phyloP scores from a whole-genome alignment of 2,329 filamentous ascomycete genomes.

The Mycosphaerelloides madeirae region DNA sequence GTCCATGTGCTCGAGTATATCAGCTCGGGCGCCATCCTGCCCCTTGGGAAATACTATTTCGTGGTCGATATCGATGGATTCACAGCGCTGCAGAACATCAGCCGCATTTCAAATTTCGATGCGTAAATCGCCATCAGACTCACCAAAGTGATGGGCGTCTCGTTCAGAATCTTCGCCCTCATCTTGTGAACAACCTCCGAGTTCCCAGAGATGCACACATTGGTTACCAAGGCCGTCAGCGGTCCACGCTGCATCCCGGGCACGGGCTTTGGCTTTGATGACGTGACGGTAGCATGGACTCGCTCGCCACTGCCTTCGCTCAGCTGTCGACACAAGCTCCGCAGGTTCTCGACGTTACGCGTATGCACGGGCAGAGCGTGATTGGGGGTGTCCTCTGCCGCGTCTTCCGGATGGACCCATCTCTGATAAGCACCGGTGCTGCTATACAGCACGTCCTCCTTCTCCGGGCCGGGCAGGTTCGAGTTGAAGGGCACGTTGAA shows the following conservation, averaged over 20 bases:
- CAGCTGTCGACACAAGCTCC: slow-evolving; percentile 75
- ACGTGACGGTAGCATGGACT: slow-evolving; percentile 77
- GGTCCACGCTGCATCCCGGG: slow-evolving; percentile 49
- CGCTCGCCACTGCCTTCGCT: slow-evolving; percentile 60
- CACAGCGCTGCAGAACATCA: slow-evolving; percentile 65
- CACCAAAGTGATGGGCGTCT: slow-evolving; percentile 90
- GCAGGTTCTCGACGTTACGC: slow-evolving; percentile 75
- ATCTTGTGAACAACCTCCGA: slow-evolving; percentile 85
- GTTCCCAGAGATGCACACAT: slow-evolving; percentile 84
- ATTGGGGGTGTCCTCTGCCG: slow-evolving; percentile 75
- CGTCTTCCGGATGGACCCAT: slow-evolving; percentile 90
- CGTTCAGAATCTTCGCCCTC: slow-evolving; percentile 81
- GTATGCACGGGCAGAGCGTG: slow-evolving; percentile 89
- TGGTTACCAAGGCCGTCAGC: slow-evolving; percentile 58
- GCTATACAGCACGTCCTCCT: slow-evolving; percentile 90
- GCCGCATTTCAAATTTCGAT: slow-evolving; percentile 9
- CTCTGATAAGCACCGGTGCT: slow-evolving; percentile 80
- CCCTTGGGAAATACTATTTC: slow-evolving; percentile 72
- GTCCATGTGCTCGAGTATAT: slow-evolving; percentile 79
- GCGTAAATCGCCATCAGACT: slow-evolving; percentile 35
- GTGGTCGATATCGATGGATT: slow-evolving; percentile 88
- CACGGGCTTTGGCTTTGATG: slow-evolving; percentile 66
- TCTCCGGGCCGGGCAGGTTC: slow-evolving; percentile 84
- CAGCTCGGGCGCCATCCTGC: slow-evolving; percentile 55
- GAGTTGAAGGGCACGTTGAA: slow-evolving; percentile 98